A percentile compares a stretch with the other conserved stretches of the same genome.
These are phyloP conservation scores for Magnusiomyces tetraspermus DNA, from an alignment of 1,139 yeast species.

Conservation along the genomic window DNA sequence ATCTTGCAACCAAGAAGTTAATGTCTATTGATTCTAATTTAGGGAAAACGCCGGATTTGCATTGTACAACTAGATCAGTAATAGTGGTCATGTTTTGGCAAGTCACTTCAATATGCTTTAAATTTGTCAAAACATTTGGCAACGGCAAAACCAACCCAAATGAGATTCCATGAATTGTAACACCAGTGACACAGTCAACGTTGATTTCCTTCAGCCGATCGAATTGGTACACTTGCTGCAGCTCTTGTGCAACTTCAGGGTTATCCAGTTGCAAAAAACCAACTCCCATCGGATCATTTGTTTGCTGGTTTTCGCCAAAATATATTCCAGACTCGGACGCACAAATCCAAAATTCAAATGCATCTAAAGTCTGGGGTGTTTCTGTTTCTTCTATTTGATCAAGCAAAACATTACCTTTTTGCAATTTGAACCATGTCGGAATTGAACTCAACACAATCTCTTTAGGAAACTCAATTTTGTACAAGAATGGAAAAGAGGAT, in stretches of 20 bases:
- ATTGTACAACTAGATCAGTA: neutral
- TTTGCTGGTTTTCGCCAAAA: neutral
- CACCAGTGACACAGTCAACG: neutral
- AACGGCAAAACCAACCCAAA: neutral
- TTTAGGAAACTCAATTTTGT: neutral
- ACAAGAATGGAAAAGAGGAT: neutral
- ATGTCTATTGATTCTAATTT: neutral
- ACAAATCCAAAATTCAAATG: neutral
- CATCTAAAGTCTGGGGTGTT: neutral
- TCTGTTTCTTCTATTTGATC: neutral
- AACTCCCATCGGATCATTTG: neutral
- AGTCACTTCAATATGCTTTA: neutral
- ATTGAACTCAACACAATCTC: neutral
- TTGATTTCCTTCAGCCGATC: neutral
- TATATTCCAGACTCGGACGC: neutral
- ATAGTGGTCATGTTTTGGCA: neutral
- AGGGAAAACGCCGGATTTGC: neutral
- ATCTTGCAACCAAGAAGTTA: neutral
- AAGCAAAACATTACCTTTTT: neutral
- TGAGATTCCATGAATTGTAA: neutral
- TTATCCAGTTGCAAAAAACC: neutral
- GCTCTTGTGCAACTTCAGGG: neutral
- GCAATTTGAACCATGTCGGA: neutral
- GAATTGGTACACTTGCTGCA: neutral
- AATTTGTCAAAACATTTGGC: neutral